Evolutionary conservation across 1,284 basidiomycete genomes (phyloP).

Genomic region (Trichosporon asahii): DNA sequence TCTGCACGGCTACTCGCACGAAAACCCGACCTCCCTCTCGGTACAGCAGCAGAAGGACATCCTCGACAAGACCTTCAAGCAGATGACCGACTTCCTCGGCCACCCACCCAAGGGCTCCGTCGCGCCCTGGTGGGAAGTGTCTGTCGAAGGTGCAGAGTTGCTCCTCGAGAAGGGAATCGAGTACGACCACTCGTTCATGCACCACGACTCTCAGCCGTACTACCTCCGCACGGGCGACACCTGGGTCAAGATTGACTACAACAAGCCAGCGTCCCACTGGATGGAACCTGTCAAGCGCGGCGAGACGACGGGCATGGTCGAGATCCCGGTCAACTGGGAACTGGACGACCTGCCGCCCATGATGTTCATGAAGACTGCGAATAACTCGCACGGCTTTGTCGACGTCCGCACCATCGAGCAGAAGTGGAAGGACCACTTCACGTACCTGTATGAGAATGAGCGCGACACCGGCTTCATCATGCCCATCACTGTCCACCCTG

Average conservation of each 20-base stretch:
- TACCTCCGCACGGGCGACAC: constrained; percentile 66
- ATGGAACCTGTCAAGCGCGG: constrained; percentile 70
- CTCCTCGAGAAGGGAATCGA: constrained; percentile 70
- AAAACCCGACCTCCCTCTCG: constrained; percentile 65
- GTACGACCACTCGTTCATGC: constrained; percentile 62
- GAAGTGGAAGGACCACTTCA: constrained; percentile 72
- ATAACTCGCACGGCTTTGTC: constrained; percentile 72
- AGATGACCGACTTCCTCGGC: constrained; percentile 67
- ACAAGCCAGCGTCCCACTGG: constrained; percentile 62
- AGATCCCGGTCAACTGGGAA: constrained; percentile 69
- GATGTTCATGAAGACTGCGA: constrained; percentile 67
- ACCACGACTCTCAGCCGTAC: constrained; percentile 63
- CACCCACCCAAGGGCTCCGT: constrained; percentile 65
- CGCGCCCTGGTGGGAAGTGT: constrained; percentile 76
- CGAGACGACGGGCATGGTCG: constrained; percentile 65
- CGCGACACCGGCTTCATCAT: constrained; percentile 58
- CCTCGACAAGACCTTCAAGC: constrained; percentile 63
- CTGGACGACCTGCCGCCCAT: constrained; percentile 65
- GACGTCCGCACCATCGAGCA: constrained; percentile 66
- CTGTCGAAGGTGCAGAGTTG: constrained; percentile 65
- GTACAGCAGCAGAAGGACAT: constrained; percentile 69
- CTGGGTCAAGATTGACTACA: constrained; percentile 73
- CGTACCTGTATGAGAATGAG: constrained; percentile 59
- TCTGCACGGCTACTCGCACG: constrained; percentile 71
- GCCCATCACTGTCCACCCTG: constrained; percentile 62